Evolutionary conservation across 2,329 filamentous ascomycete species (phyloP), one percentile per base, ranked within the genome.

Genomic region (Phialophora macrospora): DNA sequence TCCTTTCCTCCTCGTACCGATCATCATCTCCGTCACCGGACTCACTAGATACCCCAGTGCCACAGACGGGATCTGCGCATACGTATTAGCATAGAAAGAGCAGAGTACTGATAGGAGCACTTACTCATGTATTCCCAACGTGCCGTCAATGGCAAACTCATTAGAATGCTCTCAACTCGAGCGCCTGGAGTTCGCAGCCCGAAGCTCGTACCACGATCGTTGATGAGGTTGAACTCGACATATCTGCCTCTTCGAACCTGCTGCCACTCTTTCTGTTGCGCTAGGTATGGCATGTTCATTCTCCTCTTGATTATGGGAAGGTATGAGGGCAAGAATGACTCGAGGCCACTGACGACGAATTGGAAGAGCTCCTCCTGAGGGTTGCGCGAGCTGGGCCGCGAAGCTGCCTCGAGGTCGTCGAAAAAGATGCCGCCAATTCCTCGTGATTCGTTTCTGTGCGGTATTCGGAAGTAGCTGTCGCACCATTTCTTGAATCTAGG

Each of bases 391-490:
- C 63, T 63, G 30, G 71, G 70, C 26, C 64, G 67, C 1, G 79
- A 80, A 26, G 74, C 73, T 49, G 78, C 90, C 77, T 99, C 95
- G 14, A 99, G 84, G 77, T 99, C 95, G 78, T 99, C 95, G 75
- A 99, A 99, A 86, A 99, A 99, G 78, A 99, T 98, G 61, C 95
- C 95, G 60, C 95, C 95, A 38, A 99, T 81, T 63, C 95, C 95
- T 56, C 95, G 90, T 55, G 87, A 84, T 81, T 99, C 95, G 65
- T 87, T 86, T 55, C 95, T 88, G 81, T 99, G 95, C 77, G 93
- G 94, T 79, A 97, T 91, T 82, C 85, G 89, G 80, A 99, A 99
- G 82, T 99, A 99, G 73, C 96, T 88, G 77, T 99, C 95, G 77
- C 95, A 99, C 95, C 95, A 99, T 76, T 90, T 89, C 83, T 99